Evolutionary conservation across 192 early-diverging fungal genomes (phyloP).

Genomic region (Fimicolochytrium jonesii): DNA sequence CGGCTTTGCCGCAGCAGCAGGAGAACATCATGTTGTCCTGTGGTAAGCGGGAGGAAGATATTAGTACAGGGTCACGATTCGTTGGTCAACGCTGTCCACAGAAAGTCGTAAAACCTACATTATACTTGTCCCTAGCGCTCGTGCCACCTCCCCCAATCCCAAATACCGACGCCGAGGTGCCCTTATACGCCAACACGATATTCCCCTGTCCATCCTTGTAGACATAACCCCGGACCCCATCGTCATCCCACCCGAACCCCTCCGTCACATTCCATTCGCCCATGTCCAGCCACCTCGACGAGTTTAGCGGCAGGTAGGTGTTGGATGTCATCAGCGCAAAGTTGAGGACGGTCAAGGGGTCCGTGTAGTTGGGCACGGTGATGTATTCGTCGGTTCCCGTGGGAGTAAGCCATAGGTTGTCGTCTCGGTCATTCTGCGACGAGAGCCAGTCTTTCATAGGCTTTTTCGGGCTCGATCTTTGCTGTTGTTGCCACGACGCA

Average conservation of each 20-base stretch:
- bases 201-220: constrained; percentile 63
- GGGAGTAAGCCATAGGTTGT: not conserved
- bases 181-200: constrained; percentile 82
- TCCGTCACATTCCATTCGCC: constrained; percentile 20
- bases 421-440: not conserved
- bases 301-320: constrained; percentile 67
- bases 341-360: constrained; percentile 66
- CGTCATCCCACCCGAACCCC: constrained; percentile 38
- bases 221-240: constrained; percentile 75
- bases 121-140: constrained; percentile 36
- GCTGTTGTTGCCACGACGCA: no score
- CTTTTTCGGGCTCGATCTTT: not conserved
- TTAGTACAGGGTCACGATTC: no score
- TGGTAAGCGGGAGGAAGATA: no score
- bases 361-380: constrained; percentile 64
- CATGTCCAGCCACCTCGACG: constrained; percentile 19
- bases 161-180: constrained; percentile 44
- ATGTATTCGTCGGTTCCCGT: not conserved
- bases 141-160: constrained; percentile 34
- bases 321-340: constrained; percentile 81
- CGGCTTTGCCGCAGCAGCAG: constrained; percentile 89
- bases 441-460: not conserved
- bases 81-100: not conserved
- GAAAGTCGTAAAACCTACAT: not conserved
- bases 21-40: constrained; percentile 93